A percentile compares a stretch with the other conserved stretches of the same genome.
These are phyloP conservation scores for Apiosordaria backusii DNA, from an alignment of 495 filamentous ascomycete genomes.

Conservation along the genomic window DNA sequence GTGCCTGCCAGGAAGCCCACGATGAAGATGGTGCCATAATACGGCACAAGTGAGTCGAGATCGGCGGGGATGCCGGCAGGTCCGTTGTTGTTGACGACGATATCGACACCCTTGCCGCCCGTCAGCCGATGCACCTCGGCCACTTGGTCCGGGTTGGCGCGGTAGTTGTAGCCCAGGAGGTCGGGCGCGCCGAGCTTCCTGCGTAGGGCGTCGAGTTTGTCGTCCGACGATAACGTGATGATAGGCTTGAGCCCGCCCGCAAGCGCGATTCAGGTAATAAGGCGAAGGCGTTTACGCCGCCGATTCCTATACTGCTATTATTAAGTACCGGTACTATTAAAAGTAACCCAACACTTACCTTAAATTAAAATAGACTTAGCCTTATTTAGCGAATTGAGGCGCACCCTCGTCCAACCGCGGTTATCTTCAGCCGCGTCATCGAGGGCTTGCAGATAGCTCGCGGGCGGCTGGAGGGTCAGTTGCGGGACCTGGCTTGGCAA, in stretches of 20 bases:
- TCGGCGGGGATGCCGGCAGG: constrained; percentile 19
- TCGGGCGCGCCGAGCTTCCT: constrained; percentile 1
- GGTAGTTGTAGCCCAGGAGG: constrained; percentile 29
- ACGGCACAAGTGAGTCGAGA: constrained; percentile 7
- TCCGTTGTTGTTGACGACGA: constrained; percentile 24
- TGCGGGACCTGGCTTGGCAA: no score
- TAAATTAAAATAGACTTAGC: no score
- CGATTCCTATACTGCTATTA: no score
- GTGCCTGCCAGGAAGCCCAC: constrained; percentile 21
- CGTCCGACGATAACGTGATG: constrained; percentile 41
- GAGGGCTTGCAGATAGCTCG: no score
- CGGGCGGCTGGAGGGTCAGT: no score
- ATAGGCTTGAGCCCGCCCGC: constrained; percentile 30
- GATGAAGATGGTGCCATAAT: constrained; percentile 13
- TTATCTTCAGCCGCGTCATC: no score
- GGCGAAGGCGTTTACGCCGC: constrained; percentile 22
- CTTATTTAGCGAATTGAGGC: no score
- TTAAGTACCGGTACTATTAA: no score
- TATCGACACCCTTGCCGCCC: constrained; percentile 32
- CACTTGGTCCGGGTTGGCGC: constrained; percentile 16
- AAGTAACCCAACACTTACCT: no score
- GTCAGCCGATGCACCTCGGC: constrained; percentile 30
- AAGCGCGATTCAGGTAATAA: constrained; percentile 23
- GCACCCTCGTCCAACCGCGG: no score
- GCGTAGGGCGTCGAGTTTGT: constrained; percentile 19